Percentiles rank a stretch among this genome's conserved stretches.
phyloP scores from a whole-genome alignment of 176 grass and related monocot species.

The Thinopyrum elongatum region DNA sequence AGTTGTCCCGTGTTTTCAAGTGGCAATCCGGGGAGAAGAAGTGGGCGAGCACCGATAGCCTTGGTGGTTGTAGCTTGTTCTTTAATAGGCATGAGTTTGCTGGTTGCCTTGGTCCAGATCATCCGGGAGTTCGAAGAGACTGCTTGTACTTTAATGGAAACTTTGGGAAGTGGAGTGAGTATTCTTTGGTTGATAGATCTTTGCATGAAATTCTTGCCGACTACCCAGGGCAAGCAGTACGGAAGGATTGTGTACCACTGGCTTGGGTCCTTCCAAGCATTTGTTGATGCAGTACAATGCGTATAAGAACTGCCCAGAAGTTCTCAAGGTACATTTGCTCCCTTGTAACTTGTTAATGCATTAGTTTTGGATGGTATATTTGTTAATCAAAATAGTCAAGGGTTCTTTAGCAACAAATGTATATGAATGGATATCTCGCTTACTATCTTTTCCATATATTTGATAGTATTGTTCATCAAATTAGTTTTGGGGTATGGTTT shows the following conservation, averaged over 20 bases:
- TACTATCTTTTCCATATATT: not conserved
- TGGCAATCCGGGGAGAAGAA: not conserved
- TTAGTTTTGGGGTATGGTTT: too few relatives aligned
- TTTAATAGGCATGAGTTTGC: not conserved
- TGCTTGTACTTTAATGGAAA: not conserved
- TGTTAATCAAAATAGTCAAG: not conserved
- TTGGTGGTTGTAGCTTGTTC: not conserved
- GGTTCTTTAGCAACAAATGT: not conserved
- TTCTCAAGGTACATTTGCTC: not conserved
- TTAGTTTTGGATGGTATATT: not conserved
- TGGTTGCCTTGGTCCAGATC: not conserved
- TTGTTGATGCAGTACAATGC: not conserved
- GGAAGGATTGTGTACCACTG: not conserved
- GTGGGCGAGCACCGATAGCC: not conserved
- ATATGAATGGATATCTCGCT: not conserved
- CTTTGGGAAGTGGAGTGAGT: not conserved
- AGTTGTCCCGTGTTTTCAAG: not conserved
- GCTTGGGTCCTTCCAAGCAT: not conserved
- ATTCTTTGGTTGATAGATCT: not conserved
- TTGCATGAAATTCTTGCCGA: not conserved
- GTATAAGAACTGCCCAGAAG: not conserved
- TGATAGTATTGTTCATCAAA: not conserved
- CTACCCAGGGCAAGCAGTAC: not conserved
- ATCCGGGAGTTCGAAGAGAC: not conserved
- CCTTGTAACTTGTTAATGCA: not conserved